Evolutionary conservation across 208 protist species (phyloP).

Genomic region (Angomonas deanei): DNA sequence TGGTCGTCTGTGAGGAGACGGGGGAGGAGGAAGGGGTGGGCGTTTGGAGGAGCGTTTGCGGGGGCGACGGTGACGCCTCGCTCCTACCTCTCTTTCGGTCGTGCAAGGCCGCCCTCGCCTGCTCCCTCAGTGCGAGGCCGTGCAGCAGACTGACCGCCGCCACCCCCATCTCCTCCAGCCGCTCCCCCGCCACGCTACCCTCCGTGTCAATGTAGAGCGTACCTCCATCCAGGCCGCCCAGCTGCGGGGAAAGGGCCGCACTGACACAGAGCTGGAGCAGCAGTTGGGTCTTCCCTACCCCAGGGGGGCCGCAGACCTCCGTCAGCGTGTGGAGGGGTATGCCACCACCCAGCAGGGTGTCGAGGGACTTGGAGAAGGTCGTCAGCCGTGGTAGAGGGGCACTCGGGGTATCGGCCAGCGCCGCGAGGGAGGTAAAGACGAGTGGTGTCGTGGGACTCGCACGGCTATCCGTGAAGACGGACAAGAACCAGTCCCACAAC

Average conservation of each 20-base stretch:
- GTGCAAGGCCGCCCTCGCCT: slow-evolving; percentile 3
- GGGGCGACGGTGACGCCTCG: background rate
- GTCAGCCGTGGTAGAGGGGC: slow-evolving; percentile 15
- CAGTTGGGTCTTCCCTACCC: slow-evolving; percentile 91
- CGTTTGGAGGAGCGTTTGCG: too few species aligned
- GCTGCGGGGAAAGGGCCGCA: slow-evolving; percentile 43
- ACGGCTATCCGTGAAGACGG: background rate
- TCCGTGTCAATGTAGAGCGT: slow-evolving; percentile 91
- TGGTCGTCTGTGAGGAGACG: too few species aligned
- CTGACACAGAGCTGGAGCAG: slow-evolving; percentile 84
- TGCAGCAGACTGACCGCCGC: slow-evolving; percentile 42
- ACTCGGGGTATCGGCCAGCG: background rate
- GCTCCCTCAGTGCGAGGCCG: slow-evolving; percentile 3
- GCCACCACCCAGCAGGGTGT: slow-evolving; percentile 71
- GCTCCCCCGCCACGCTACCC: slow-evolving; percentile 78
- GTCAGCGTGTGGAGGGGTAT: slow-evolving; percentile 54
- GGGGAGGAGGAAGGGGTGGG: background rate
- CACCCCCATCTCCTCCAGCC: slow-evolving; percentile 65
- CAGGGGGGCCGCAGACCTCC: slow-evolving; percentile 84
- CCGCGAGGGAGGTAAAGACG: background rate
- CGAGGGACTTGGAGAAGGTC: slow-evolving; percentile 69
- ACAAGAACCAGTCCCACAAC: too few species aligned
- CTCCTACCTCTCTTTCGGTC: background rate
- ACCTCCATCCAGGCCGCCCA: slow-evolving; percentile 66
- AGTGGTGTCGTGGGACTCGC: too few species aligned